phyloP scores from a whole-genome alignment of 2,329 filamentous ascomycete genomes.

The Talaromyces sp. region DNA sequence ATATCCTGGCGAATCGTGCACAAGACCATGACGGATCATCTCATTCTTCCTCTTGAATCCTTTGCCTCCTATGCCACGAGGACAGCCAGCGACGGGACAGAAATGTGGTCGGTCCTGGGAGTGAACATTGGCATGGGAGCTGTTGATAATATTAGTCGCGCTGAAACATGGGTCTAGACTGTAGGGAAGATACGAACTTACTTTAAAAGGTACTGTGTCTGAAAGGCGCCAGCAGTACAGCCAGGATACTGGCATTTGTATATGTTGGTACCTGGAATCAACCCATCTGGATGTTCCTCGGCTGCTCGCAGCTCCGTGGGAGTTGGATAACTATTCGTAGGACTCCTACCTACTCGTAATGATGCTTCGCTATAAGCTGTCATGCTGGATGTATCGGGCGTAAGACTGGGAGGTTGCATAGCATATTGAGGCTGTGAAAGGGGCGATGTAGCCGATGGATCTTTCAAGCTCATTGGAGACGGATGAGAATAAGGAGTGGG shows the following conservation, averaged over 20 bases:
- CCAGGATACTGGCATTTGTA: slow-evolving; percentile 57
- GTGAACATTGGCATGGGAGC: slow-evolving; percentile 60
- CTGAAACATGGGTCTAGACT: neutral
- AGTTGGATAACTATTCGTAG: slow-evolving; percentile 41
- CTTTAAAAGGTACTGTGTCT: slow-evolving; percentile 66
- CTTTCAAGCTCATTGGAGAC: slow-evolving; percentile 41
- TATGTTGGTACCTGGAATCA: slow-evolving; percentile 32
- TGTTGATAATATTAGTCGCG: slow-evolving; percentile 24
- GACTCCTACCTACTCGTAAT: slow-evolving; percentile 32
- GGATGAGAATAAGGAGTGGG: slow-evolving; percentile 39
- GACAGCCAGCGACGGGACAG: slow-evolving; percentile 59
- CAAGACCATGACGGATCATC: slow-evolving; percentile 76
- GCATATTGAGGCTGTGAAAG: slow-evolving; percentile 36
- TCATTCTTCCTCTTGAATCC: slow-evolving; percentile 70
- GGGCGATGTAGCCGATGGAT: slow-evolving; percentile 37
- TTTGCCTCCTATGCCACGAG: slow-evolving; percentile 60
- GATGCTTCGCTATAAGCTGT: slow-evolving; percentile 31
- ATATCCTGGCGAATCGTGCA: slow-evolving; percentile 92
- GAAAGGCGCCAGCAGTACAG: slow-evolving; percentile 60
- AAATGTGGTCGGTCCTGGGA: slow-evolving; percentile 63
- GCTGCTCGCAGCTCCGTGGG: slow-evolving; percentile 27
- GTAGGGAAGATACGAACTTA: slow-evolving; percentile 45
- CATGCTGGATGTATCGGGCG: slow-evolving; percentile 30
- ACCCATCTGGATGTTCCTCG: slow-evolving; percentile 31
- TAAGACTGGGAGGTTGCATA: slow-evolving; percentile 26